A percentile compares a stretch with the other conserved stretches of the same genome.
These are phyloP conservation scores for Cercophora sp. DNA, from an alignment of 495 filamentous ascomycete species.

Conservation along the genomic window DNA sequence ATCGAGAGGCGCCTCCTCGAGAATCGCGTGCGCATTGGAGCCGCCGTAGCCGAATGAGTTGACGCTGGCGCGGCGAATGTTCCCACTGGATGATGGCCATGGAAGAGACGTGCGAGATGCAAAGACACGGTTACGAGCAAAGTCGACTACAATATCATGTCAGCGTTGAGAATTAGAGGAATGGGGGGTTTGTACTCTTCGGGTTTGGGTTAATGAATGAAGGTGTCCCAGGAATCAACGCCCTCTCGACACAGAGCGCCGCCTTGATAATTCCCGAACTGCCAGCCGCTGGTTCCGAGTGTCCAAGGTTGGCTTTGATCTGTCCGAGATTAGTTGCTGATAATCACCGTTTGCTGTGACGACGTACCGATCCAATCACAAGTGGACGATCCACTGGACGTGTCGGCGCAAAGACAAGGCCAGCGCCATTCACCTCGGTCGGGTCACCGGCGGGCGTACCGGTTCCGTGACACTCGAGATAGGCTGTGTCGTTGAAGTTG, in stretches of 20 bases:
- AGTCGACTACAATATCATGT: too few relatives aligned
- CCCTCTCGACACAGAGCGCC: slow-evolving; percentile 31
- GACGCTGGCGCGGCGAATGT: background rate
- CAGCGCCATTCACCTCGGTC: slow-evolving; percentile 32
- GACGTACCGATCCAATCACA: too few relatives aligned
- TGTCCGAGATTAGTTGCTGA: slow-evolving; percentile 30
- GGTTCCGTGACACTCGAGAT: slow-evolving; percentile 47
- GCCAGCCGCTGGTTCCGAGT: slow-evolving; percentile 35
- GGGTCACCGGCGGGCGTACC: slow-evolving; percentile 52
- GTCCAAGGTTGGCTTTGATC: slow-evolving; percentile 45
- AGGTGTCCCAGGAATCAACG: slow-evolving; percentile 32
- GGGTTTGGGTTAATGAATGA: too few relatives aligned
- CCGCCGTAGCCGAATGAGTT: slow-evolving; percentile 13
- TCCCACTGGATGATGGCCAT: background rate
- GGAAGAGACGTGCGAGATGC: slow-evolving; percentile 22
- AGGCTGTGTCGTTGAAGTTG: slow-evolving; percentile 28
- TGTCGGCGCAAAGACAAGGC: slow-evolving; percentile 16
- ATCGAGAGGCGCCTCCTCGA: slow-evolving; percentile 14
- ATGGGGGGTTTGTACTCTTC: slow-evolving; percentile 29
- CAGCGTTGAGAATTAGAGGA: slow-evolving; percentile 41
- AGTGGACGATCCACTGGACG: too few relatives aligned
- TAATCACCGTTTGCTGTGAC: too few relatives aligned
- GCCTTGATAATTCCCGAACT: slow-evolving; percentile 38
- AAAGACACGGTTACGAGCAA: slow-evolving; percentile 2
- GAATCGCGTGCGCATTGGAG: slow-evolving; percentile 13